phyloP scores from a whole-genome alignment of 305 asterid genomes.

The Fraxinus platypoda region DNA sequence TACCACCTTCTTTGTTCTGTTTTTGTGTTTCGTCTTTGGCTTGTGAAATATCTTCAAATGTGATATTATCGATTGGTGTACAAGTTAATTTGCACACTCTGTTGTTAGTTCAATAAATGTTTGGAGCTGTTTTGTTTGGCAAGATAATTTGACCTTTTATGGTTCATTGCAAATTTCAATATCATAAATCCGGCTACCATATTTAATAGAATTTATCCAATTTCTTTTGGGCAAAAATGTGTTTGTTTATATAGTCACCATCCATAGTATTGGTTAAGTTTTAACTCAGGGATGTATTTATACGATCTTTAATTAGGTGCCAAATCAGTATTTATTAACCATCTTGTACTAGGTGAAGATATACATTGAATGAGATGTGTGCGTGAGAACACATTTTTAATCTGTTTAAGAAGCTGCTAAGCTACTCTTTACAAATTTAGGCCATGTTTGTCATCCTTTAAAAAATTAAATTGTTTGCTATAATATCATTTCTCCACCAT shows the following conservation, averaged over 20 bases:
- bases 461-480: no score
- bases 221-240: not conserved
- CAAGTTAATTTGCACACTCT: not conserved
- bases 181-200: not conserved
- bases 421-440: not conserved
- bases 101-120: not conserved
- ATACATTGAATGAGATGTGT: not conserved
- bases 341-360: not conserved
- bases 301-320: not conserved
- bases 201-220: not conserved
- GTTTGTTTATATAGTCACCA: not conserved
- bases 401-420: not conserved
- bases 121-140: not conserved
- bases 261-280: not conserved
- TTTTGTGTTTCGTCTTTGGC: not conserved
- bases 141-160: not conserved
- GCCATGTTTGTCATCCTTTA: no score
- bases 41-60: not conserved
- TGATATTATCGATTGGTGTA: not conserved
- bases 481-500: no score
- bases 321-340: not conserved
- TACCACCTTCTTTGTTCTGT: not conserved
- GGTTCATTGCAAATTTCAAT: not conserved
- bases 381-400: not conserved
- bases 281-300: not conserved